Percentiles rank a stretch among this genome's conserved stretches.
phyloP scores from a whole-genome alignment of 768 basidiomycete genomes.

The Kwoniella europaea region DNA sequence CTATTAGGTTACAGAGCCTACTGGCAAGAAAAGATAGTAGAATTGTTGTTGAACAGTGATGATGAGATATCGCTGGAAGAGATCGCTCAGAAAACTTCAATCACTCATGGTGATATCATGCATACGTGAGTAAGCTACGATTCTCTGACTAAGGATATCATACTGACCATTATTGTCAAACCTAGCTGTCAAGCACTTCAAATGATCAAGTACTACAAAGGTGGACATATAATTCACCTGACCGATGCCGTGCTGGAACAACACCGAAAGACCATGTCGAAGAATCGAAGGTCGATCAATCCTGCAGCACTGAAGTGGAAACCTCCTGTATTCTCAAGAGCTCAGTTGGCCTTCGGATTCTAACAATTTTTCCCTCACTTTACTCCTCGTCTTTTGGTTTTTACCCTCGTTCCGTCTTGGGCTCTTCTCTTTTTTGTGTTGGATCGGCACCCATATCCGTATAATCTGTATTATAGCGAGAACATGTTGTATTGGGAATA shows the following conservation, averaged over 20 bases:
- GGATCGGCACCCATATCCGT: too few relatives aligned
- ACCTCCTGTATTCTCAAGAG: constrained; percentile 61
- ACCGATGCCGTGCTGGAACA: constrained; percentile 89
- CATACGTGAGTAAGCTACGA: constrained; percentile 77
- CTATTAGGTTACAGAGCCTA: constrained; percentile 91
- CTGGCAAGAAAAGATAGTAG: constrained; percentile 96
- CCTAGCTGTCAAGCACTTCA: constrained; percentile 87
- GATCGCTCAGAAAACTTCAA: constrained; percentile 91
- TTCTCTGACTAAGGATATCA: neutral
- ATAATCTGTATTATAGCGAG: too few relatives aligned
- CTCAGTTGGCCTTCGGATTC: constrained; percentile 30
- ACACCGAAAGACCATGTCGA: constrained; percentile 80
- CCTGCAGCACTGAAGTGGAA: constrained; percentile 87
- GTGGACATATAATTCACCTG: constrained; percentile 88
- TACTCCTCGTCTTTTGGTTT: too few relatives aligned
- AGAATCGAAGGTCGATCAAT: constrained; percentile 77
- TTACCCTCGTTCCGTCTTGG: too few relatives aligned
- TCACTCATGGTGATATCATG: constrained; percentile 95
- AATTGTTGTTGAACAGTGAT: constrained; percentile 74
- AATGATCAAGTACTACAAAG: constrained; percentile 94
- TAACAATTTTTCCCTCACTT: neutral
- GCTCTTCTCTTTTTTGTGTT: too few relatives aligned
- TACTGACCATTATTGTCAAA: neutral
- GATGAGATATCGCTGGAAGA: constrained; percentile 91
- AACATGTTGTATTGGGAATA: too few relatives aligned